phyloP scores from a whole-genome alignment of 2,329 filamentous ascomycete genomes.

The Aphanoascus verrucosus region DNA sequence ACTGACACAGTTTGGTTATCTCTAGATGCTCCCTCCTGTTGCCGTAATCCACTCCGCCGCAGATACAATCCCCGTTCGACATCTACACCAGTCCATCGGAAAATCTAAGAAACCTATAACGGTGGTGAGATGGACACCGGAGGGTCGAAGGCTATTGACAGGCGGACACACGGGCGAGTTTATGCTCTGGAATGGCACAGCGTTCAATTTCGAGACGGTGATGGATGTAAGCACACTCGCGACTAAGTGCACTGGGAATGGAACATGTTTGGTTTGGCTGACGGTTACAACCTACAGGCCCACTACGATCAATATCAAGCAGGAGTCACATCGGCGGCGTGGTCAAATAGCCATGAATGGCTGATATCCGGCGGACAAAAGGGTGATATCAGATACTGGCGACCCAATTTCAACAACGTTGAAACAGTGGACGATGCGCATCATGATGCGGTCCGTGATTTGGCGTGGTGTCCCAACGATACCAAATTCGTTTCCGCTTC shows the following conservation, averaged over 20 bases:
- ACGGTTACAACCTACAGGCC: conserved; percentile 40
- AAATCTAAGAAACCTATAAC: conserved; percentile 98
- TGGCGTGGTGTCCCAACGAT: conserved; percentile 89
- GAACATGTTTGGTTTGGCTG: not conserved
- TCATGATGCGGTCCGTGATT: conserved; percentile 75
- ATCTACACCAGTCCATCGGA: conserved; percentile 94
- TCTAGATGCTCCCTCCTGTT: conserved; percentile 73
- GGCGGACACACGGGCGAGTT: conserved; percentile 96
- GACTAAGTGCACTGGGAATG: not conserved
- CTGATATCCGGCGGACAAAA: conserved; percentile 90
- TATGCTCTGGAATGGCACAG: conserved; percentile 95
- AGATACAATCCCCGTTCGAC: conserved; percentile 85
- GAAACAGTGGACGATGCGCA: conserved; percentile 81
- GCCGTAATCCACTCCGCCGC: conserved; percentile 63
- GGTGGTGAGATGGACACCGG: conserved; percentile 93
- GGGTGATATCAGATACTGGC: conserved; percentile 95
- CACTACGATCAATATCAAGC: conserved; percentile 54
- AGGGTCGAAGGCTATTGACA: conserved; percentile 81
- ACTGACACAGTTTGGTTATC: conserved; percentile 11
- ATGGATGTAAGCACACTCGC: conserved; percentile 54
- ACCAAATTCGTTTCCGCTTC: conserved; percentile 93
- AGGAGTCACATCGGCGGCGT: conserved; percentile 42
- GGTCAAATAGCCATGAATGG: conserved; percentile 96
- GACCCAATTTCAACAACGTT: conserved; percentile 98
- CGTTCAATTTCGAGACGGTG: conserved; percentile 98